Evolutionary conservation across 495 filamentous ascomycete genomes (phyloP), one percentile per base, ranked within the genome.

Genomic region (Penicillium mononematosum): DNA sequence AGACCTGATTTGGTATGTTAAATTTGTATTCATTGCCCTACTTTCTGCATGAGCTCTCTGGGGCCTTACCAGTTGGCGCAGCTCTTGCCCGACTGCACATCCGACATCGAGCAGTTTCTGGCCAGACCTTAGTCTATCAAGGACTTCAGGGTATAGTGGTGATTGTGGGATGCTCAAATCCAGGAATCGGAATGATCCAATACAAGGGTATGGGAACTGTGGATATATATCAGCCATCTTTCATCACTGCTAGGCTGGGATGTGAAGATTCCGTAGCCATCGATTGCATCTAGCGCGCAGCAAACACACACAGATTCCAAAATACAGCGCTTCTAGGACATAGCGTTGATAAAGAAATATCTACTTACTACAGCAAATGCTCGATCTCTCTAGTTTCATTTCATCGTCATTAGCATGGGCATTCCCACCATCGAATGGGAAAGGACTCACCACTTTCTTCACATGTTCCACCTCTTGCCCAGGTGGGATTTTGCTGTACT

Each of bases 131-230:
- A 82, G 61, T 3, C 75, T 71, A 5, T 67, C 58, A 1, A 83
- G 65, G 17, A 76, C 66, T 45, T 72, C 59, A 3, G 67, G 66
- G 56, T 81, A 77, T 20, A 59, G 49, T 0, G 70, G 71, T 4
- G 58, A 63, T 3, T 58, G 38, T 61, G 52, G 46, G 20, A 79
- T 67, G 11, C 64, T 70, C 39, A 83, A 63, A 12, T 76, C 74
- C 2, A 83, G 66, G 60, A 84, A 85, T 5, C 72, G 68, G 64
- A 78, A 82, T 25, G 71, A 70, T 5, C 83, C 81, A 56, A 84
- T 75, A 66, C 78, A 84, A 19, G 80, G 77, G 55, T 81, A 82
- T 2, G 75, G 76, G 51, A 69, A 67, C 70, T 72, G n/a, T 24
- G 25, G 7, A 9, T n/a, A 7, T 17, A 2, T 7, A n/a, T 39